These are phyloP conservation scores for Scedosporium minutisporum DNA, from an alignment of 2,329 filamentous ascomycete species.

Conservation along the genomic window DNA sequence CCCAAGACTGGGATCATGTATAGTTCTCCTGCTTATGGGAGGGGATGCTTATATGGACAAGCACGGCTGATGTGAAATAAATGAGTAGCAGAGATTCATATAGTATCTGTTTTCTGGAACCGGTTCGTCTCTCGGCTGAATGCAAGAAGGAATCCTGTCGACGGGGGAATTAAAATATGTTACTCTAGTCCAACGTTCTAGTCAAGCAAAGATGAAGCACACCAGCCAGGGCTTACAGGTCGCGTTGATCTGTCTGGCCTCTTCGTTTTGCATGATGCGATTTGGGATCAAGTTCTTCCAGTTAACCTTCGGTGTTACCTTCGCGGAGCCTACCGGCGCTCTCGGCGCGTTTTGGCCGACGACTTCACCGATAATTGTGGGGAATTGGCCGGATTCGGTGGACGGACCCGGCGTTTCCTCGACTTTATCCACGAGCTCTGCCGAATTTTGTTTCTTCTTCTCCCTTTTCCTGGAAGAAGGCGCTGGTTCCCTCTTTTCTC, in stretches of 20 bases:
- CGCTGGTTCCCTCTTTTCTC: background rate
- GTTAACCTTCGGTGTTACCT: too few relatives aligned
- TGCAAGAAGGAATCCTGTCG: background rate
- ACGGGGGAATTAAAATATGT: background rate
- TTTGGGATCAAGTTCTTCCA: background rate
- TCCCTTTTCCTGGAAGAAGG: background rate
- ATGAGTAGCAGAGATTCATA: background rate
- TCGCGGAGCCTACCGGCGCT: too few relatives aligned
- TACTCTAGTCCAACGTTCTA: background rate
- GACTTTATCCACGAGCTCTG: background rate
- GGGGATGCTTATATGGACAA: background rate
- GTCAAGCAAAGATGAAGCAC: background rate
- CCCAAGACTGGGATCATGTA: background rate
- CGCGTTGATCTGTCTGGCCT: too few relatives aligned
- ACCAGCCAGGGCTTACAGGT: background rate
- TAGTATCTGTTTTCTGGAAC: slow-evolving; percentile 1
- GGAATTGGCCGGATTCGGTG: background rate
- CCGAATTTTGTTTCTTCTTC: background rate
- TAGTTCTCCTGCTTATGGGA: background rate
- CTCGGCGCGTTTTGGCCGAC: too few relatives aligned
- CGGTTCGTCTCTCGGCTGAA: background rate
- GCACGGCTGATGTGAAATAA: slow-evolving; percentile 1
- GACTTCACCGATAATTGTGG: background rate
- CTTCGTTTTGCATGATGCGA: background rate
- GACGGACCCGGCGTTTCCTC: background rate